Conservation (phyloP, 2,329 filamentous ascomycete species). For the Aspergillus viridinutans region DNA sequence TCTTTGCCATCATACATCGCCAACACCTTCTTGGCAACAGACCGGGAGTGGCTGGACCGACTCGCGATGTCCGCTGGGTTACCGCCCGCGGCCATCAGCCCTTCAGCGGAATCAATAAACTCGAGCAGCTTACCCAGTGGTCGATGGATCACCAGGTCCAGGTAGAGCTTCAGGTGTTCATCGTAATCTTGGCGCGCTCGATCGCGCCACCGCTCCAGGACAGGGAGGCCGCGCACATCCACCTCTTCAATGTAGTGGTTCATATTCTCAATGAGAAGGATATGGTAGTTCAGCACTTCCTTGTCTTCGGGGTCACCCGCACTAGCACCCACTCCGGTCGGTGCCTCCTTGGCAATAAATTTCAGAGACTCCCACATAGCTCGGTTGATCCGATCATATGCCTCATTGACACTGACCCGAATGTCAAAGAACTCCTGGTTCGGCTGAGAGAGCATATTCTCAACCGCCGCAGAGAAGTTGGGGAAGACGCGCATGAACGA, state of each 20-base stretch:
- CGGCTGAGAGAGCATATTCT: conserved; percentile 68
- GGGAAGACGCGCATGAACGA: conserved; percentile 93
- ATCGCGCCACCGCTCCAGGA: conserved; percentile 78
- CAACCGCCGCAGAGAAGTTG: conserved; percentile 73
- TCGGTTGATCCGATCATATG: conserved; percentile 83
- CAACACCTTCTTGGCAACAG: conserved; percentile 80
- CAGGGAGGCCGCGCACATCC: conserved; percentile 66
- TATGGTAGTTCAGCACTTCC: conserved; percentile 94
- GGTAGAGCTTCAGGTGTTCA: conserved; percentile 84
- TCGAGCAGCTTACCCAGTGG: conserved; percentile 88
- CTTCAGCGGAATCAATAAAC: conserved; percentile 84
- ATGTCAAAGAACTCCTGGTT: conserved; percentile 60
- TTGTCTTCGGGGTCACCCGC: conserved; percentile 79
- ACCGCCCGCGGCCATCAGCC: conserved; percentile 56
- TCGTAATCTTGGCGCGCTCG: conserved; percentile 72
- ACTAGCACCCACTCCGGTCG: conserved; percentile 44
- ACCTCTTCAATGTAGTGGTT: conserved; percentile 95
- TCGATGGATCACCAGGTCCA: conserved; percentile 80
- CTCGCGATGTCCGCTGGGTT: conserved; percentile 62
- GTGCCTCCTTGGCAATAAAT: conserved; percentile 76
- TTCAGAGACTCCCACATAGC: conserved; percentile 97
- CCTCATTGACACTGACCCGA: conserved; percentile 74
- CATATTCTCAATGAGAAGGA: conserved; percentile 97
- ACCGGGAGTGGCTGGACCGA: conserved; percentile 77
- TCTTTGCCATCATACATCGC: conserved; percentile 77